Evolutionary conservation across 2,329 filamentous ascomycete species (phyloP).

Genomic region (Sporothrix dimorphospora): DNA sequence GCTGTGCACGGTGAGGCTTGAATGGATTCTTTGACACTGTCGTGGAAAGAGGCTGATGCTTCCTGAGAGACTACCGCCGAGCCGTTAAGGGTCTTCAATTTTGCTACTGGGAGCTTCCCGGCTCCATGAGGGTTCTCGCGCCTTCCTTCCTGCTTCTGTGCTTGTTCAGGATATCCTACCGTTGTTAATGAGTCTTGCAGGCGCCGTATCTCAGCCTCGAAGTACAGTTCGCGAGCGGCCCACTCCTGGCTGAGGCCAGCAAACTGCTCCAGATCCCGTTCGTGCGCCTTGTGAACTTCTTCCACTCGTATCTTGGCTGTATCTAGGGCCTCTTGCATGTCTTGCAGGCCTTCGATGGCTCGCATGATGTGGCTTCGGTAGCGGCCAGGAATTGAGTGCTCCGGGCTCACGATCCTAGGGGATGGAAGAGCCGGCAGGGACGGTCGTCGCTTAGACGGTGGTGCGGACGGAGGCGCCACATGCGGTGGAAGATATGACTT

Average conservation of each 20-base stretch:
- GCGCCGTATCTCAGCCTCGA: slow-evolving; percentile 46
- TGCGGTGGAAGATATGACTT: neutral
- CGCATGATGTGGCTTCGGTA: slow-evolving; percentile 49
- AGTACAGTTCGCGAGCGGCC: slow-evolving; percentile 44
- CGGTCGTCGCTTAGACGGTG: neutral
- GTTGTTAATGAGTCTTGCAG: slow-evolving; percentile 41
- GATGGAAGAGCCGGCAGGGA: neutral
- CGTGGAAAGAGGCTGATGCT: neutral
- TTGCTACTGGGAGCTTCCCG: neutral
- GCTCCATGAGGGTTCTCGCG: neutral
- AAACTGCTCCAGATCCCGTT: slow-evolving; percentile 43
- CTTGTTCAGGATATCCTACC: slow-evolving; percentile 24
- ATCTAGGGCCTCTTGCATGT: slow-evolving; percentile 36
- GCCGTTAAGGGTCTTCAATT: neutral
- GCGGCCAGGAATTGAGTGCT: slow-evolving; percentile 44
- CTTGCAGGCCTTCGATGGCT: slow-evolving; percentile 44
- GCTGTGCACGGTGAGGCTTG: neutral
- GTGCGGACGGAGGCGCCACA: neutral
- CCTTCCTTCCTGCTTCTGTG: neutral
- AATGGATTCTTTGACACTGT: slow-evolving; percentile 6
- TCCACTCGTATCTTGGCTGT: slow-evolving; percentile 36
- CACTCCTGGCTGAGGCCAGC: slow-evolving; percentile 45
- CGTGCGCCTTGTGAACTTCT: slow-evolving; percentile 39
- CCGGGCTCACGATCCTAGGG: neutral
- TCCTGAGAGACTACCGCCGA: neutral